Percentiles rank a stretch among this genome's conserved stretches.
Evolutionary conservation across 345 rosid species (phyloP).

Genomic region (Eucalyptus decipiens): DNA sequence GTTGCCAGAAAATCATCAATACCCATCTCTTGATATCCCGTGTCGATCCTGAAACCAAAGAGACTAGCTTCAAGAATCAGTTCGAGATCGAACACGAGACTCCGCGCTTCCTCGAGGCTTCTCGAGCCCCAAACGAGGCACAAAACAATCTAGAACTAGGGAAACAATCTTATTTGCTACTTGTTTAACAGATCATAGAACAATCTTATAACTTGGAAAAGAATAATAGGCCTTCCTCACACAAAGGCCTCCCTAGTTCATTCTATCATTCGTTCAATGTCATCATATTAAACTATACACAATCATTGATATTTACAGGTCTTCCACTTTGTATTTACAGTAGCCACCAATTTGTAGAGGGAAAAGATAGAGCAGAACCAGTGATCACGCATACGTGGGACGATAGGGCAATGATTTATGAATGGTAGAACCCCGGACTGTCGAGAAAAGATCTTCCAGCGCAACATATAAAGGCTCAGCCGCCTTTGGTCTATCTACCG

Average conservation of each 20-base stretch:
- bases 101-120: not conserved
- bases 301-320: not conserved
- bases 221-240: not conserved
- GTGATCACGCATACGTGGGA: not conserved
- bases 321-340: not conserved
- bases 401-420: slow-evolving; percentile 6
- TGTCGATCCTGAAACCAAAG: not conserved
- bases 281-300: not conserved
- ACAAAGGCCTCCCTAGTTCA: not conserved
- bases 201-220: not conserved
- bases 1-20: not conserved
- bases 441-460: slow-evolving; percentile 50
- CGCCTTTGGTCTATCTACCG: slow-evolving; percentile 77
- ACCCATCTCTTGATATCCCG: not conserved
- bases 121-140: not conserved
- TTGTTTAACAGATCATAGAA: not conserved
- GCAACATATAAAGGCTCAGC: slow-evolving; percentile 78
- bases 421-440: not conserved
- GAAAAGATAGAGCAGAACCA: not conserved
- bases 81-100: not conserved
- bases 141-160: not conserved
- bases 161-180: not conserved
- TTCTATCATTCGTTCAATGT: not conserved
- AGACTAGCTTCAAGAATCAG: not conserved
- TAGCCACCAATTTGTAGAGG: not conserved